Base-by-base conservation (phyloP, 495 filamentous ascomycete species). In the Daldinia caldariorum region DNA sequence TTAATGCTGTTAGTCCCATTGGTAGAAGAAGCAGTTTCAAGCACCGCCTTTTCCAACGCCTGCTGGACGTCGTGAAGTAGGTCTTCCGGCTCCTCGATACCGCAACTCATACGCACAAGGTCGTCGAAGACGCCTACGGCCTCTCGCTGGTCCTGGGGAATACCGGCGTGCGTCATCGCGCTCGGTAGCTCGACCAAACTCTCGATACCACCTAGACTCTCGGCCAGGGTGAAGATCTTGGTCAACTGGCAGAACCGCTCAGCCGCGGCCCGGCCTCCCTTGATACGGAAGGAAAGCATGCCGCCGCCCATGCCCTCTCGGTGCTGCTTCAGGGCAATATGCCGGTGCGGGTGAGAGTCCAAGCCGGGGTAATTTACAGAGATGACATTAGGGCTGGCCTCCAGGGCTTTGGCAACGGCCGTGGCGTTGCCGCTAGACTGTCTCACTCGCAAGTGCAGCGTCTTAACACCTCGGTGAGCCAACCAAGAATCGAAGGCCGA, bases 401-500 rank as follows among this genome's bases (percentile, higher is more conserved):
- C 90, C 16, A 99, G 89, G 13, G 91, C 88, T 26, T 82, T 70
- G 8, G 96, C 94, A 47, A 99, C 86, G 31, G 87, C 83, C 3
- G 86, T 89, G 22, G 94, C 95, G 79, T 98, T 98, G 63, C 82
- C 84, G 61, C 86, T 90, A 4, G 96, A 92, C 77, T 96, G 92
- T 51, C 89, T 87, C 4, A 92, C 95, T 58, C 95, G 92, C 35
- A 99, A 84, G 81, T 99, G 95, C 34, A 99, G 88, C 6, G 95
- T 99, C 84, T 99, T 99, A 61, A 97, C 86, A 66, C 95, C 95
- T 70, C 95, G 90, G 82, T 99, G 96, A n/a, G 95, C 96, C 62
- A 99, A 92, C 94, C 94, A 99, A 83, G 89, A 94, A 84, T 99
- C 95, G 76, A 99, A 99, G 18, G 95, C 83, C 1, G 92, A 94